Conservation (phyloP, 495 filamentous ascomycete genomes). For the Hypoxylon fuscum region DNA sequence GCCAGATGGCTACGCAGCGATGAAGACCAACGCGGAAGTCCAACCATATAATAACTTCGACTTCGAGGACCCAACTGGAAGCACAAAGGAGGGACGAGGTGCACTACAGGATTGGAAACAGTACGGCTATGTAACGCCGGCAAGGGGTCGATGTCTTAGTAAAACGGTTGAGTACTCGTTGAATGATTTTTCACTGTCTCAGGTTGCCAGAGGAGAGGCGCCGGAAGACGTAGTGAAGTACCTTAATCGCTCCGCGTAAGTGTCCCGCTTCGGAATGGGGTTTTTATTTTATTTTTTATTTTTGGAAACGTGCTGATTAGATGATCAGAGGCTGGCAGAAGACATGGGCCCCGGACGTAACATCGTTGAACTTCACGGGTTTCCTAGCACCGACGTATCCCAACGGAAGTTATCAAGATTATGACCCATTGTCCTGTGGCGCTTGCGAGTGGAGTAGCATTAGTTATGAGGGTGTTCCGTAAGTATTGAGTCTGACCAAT, state of each 20-base stretch:
- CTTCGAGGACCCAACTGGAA: too few species aligned
- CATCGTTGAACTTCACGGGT: conserved; percentile 64
- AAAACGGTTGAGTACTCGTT: too few species aligned
- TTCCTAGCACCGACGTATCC: conserved; percentile 68
- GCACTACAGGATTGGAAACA: too few species aligned
- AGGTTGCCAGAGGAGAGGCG: conserved; percentile 64
- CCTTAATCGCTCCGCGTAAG: conserved; percentile 62
- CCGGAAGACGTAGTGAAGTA: conserved; percentile 66
- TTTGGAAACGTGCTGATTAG: background rate
- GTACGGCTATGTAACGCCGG: too few species aligned
- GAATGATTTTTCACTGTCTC: conserved; percentile 62
- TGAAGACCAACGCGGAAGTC: too few species aligned
- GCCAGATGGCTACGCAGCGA: too few species aligned
- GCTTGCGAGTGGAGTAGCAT: conserved; percentile 69
- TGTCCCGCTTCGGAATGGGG: background rate
- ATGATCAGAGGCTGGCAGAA: conserved; percentile 66
- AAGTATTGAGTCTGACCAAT: too few species aligned
- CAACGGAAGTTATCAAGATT: conserved; percentile 62
- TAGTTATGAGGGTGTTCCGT: conserved; percentile 68
- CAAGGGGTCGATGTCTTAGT: too few species aligned
- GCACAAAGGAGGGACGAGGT: too few species aligned
- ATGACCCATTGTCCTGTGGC: conserved; percentile 66
- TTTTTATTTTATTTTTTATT: too few species aligned
- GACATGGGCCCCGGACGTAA: conserved; percentile 67
- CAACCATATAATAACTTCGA: too few species aligned